phyloP scores from a whole-genome alignment of 108 stramenopile genomes.

The Nitzschia palea region DNA sequence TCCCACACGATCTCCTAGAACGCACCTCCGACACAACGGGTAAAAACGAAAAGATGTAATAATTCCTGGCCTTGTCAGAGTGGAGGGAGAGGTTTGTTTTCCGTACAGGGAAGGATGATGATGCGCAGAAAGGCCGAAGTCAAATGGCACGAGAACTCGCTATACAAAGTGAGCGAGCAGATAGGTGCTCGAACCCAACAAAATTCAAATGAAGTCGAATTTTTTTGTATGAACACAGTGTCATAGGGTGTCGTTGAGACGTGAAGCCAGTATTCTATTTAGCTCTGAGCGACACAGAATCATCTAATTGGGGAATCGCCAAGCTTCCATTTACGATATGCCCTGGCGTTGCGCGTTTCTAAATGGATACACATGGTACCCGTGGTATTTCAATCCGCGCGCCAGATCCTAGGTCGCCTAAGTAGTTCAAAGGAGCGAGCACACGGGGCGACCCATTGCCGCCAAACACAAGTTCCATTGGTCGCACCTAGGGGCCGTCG shows the following conservation, averaged over 20 bases:
- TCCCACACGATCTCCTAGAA: conserved; percentile 3
- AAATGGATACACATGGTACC: background rate
- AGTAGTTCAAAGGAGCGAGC: conserved; percentile 12
- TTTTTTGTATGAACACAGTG: too few relatives aligned
- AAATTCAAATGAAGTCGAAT: conserved; percentile 13
- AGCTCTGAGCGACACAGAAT: too few relatives aligned
- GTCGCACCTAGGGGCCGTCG: too few relatives aligned
- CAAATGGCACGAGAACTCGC: background rate
- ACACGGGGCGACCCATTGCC: conserved; percentile 3
- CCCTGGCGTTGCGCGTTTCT: too few relatives aligned
- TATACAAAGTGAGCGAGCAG: conserved; percentile 12
- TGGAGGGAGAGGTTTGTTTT: background rate
- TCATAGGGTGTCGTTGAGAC: conserved; percentile 5
- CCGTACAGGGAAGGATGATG: too few relatives aligned
- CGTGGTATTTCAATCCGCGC: conserved; percentile 6
- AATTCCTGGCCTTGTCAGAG: background rate
- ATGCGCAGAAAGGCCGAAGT: too few relatives aligned
- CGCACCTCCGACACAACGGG: background rate
- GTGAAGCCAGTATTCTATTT: too few relatives aligned
- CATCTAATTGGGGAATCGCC: too few relatives aligned
- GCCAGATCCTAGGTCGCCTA: background rate
- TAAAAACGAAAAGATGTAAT: background rate
- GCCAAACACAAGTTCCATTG: conserved; percentile 10
- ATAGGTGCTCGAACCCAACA: conserved; percentile 10
- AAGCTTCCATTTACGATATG: too few relatives aligned